These are phyloP conservation scores for Cerioporus squamosus DNA, from an alignment of 1,284 basidiomycete genomes.

Conservation along the genomic window DNA sequence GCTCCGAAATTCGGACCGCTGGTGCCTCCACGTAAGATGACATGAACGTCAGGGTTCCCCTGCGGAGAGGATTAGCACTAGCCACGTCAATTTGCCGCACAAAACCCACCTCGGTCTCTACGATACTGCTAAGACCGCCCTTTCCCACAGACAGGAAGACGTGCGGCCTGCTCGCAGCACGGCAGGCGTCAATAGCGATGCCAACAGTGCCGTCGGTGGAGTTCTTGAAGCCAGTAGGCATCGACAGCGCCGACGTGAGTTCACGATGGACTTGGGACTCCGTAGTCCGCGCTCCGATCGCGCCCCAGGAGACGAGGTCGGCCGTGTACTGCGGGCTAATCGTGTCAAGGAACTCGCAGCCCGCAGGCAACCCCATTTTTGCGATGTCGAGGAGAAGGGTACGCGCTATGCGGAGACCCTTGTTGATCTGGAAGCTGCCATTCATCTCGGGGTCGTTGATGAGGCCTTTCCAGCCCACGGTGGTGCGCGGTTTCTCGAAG, in stretches of 20 bases:
- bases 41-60: constrained; percentile 90
- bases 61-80: constrained; percentile 30
- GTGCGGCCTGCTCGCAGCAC: constrained; percentile 85
- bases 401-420: constrained; percentile 91
- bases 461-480: constrained; percentile 98
- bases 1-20: constrained; percentile 87
- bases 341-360: constrained; percentile 90
- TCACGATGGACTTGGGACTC: constrained; percentile 97
- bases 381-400: constrained; percentile 88
- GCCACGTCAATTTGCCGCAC: constrained; percentile 4
- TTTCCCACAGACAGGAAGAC: constrained; percentile 94
- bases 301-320: constrained; percentile 96
- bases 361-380: constrained; percentile 84
- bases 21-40: constrained; percentile 88
- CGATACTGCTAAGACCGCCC: constrained; percentile 89
- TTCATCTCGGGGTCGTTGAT: constrained; percentile 96
- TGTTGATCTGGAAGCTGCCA: constrained; percentile 92
- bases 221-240: constrained; percentile 88
- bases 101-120: constrained; percentile 79
- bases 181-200: constrained; percentile 91
- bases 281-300: constrained; percentile 95
- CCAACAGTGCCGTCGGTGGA: constrained; percentile 79
- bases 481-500: constrained; percentile 96
- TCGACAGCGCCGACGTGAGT: constrained; percentile 82
- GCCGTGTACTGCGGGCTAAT: constrained; percentile 95